A percentile compares a stretch with the other conserved stretches of the same genome.
These are phyloP conservation scores for Platanthera guangdongensis DNA, from an alignment of 106 monocot species.

Conservation along the genomic window DNA sequence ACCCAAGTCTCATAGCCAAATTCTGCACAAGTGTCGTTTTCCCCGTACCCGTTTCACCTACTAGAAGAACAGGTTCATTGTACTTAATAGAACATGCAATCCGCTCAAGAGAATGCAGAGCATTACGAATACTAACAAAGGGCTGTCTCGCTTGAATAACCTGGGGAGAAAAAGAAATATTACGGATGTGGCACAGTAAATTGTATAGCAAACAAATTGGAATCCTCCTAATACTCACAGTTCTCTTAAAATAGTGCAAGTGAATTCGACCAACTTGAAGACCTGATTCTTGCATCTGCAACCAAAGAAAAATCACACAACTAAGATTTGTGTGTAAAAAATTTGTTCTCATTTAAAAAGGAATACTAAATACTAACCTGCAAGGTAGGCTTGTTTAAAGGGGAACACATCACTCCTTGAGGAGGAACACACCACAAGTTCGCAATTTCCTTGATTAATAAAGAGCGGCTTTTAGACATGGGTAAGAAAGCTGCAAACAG, in stretches of 20 bases:
- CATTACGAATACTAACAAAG: slow-evolving; percentile 61
- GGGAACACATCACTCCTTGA: slow-evolving; percentile 25
- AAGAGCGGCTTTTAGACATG: slow-evolving; percentile 27
- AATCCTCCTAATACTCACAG: slow-evolving; percentile 16
- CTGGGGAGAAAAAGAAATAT: slow-evolving; percentile 23
- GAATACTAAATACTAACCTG: slow-evolving; percentile 32
- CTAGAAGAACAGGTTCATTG: slow-evolving; percentile 88
- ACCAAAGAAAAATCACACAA: slow-evolving; percentile 1
- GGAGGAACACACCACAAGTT: slow-evolving; percentile 26
- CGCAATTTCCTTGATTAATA: slow-evolving; percentile 50
- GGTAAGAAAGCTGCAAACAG: slow-evolving; percentile 56
- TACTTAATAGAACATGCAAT: slow-evolving; percentile 73
- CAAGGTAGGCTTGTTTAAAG: slow-evolving; percentile 45
- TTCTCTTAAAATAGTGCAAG: slow-evolving; percentile 20
- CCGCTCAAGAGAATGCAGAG: slow-evolving; percentile 63
- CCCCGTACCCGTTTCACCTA: slow-evolving; percentile 98
- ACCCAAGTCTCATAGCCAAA: slow-evolving; percentile 71
- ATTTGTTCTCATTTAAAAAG: slow-evolving; percentile 2
- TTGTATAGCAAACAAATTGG: background rate
- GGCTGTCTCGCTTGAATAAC: slow-evolving; percentile 16
- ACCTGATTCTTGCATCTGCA: slow-evolving; percentile 28
- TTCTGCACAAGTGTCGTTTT: slow-evolving; percentile 95
- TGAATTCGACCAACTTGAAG: slow-evolving; percentile 65
- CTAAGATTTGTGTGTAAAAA: background rate
- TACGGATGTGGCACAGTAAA: background rate